Evolutionary conservation across 257 asterid species (phyloP), one percentile per base, ranked within the genome.

Genomic region (Echites panduratus): DNA sequence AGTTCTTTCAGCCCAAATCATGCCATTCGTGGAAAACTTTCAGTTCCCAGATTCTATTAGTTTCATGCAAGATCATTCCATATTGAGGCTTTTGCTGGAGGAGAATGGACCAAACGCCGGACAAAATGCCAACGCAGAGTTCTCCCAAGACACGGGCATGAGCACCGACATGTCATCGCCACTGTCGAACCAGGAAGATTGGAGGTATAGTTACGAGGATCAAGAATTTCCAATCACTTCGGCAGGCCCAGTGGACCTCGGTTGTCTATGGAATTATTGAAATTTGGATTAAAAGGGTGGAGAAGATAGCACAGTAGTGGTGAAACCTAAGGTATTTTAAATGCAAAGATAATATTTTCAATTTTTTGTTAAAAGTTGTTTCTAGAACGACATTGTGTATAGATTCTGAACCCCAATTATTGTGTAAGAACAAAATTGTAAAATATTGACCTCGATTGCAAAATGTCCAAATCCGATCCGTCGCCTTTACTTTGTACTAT

Each of bases 41-140:
- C 77, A 59, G 5, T 47, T 56, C 66, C 40, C 70, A 22, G 84
- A 84, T 27, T 79, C 86, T 6, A 24, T 24, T 16, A 67, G 71
- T 7, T 27, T 59, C 56, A 70, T 81, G 86, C 90, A 82, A 70
- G 88, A 89, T 72, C 83, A 80, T 64, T 84, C 93, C 40, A 57
- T 76, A 24, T 24, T 80, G 62, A 76, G 83, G 85, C 76, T 79
- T 57, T 64, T 84, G 71, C 52, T 81, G 27, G 89, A 81, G 54
- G 82, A 27, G 19, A 63, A 24, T 74, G 76, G 4, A 68, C 47
- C 48, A 79, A 47, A n/a, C n/a, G 24, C 9, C 50, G 47, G 59
- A 26, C 79, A 71, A 16, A 54, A 50, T 40, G 26, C 59, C 48
- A 66, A 75, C 20, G 22, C 52, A 1, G 74, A 79, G 32, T 44